Evolutionary conservation across 2,329 filamentous ascomycete species (phyloP).

Genomic region (Cladophialophora psammophila): DNA sequence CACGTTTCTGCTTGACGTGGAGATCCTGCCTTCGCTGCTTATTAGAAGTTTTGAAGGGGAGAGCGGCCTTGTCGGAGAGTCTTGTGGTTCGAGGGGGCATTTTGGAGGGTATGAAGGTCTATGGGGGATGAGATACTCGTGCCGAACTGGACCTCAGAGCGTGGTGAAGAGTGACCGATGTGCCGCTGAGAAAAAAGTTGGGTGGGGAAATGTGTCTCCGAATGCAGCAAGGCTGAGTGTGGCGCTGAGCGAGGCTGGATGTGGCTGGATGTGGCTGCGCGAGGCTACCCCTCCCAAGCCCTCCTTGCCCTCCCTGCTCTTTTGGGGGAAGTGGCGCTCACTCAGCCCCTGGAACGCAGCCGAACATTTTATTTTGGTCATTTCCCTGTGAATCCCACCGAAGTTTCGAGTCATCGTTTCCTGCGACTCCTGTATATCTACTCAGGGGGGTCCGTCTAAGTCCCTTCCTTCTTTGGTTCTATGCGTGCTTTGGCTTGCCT

Average conservation of each 20-base stretch:
- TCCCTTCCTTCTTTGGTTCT: conserved; percentile 17
- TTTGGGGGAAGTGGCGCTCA: no score
- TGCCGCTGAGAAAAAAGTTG: conserved; percentile 2
- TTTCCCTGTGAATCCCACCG: not conserved
- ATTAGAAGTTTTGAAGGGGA: conserved; percentile 68
- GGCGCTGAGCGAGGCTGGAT: not conserved
- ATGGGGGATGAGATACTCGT: not conserved
- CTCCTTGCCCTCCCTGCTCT: not conserved
- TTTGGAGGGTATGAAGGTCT: not conserved
- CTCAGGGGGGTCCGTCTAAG: conserved; percentile 1
- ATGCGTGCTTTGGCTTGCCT: conserved; percentile 33
- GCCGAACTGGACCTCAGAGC: not conserved
- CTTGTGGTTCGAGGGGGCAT: conserved; percentile 55
- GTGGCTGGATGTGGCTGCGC: not conserved
- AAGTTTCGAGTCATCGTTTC: conserved; percentile 18
- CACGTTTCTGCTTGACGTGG: conserved; percentile 80
- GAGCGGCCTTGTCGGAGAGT: conserved; percentile 47
- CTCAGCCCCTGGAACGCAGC: not conserved
- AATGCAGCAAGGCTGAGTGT: conserved; percentile 13
- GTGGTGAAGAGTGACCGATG: not conserved
- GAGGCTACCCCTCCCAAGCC: not conserved
- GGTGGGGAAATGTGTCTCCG: conserved; percentile 14
- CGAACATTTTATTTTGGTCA: not conserved
- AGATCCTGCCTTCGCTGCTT: conserved; percentile 81
- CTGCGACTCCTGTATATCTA: conserved; percentile 12